These are phyloP conservation scores for Elsinoe perseae DNA, from an alignment of 2,329 filamentous ascomycete genomes.

Conservation along the genomic window DNA sequence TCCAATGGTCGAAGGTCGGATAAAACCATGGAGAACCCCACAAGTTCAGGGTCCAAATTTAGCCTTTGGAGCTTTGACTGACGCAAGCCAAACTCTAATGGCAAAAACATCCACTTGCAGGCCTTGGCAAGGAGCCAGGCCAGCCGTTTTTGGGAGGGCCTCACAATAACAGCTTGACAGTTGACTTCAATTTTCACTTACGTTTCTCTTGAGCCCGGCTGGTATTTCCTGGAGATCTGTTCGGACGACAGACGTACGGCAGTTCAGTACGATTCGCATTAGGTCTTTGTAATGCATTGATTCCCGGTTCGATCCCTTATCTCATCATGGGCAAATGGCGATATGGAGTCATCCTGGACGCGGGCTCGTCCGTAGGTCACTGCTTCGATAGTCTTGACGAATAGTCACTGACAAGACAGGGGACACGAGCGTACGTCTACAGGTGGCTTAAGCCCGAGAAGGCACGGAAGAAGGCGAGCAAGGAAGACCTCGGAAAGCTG, in stretches of 20 bases:
- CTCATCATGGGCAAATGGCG: constrained; percentile 23
- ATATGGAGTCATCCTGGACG: constrained; percentile 95
- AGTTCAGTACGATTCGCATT: too few species aligned
- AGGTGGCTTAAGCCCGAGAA: constrained; percentile 74
- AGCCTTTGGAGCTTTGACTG: background rate
- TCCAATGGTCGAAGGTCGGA: too few species aligned
- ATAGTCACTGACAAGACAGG: constrained; percentile 37
- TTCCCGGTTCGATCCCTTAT: background rate
- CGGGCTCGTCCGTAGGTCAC: constrained; percentile 69
- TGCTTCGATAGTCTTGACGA: constrained; percentile 16
- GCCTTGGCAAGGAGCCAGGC: background rate
- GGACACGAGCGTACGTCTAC: constrained; percentile 90
- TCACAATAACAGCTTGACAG: constrained; percentile 4
- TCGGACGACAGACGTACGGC: too few species aligned
- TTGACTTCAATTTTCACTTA: background rate
- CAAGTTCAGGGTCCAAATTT: background rate
- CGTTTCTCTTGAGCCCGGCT: background rate
- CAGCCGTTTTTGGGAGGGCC: background rate
- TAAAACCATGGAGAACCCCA: background rate
- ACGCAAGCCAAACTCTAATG: background rate
- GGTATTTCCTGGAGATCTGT: background rate
- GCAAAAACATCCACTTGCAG: background rate
- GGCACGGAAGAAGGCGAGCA: constrained; percentile 54
- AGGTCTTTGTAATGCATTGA: constrained; percentile 15
- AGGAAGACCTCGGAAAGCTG: constrained; percentile 57